phyloP scores from a whole-genome alignment of 495 filamentous ascomycete genomes.

The Xylaria longipes region DNA sequence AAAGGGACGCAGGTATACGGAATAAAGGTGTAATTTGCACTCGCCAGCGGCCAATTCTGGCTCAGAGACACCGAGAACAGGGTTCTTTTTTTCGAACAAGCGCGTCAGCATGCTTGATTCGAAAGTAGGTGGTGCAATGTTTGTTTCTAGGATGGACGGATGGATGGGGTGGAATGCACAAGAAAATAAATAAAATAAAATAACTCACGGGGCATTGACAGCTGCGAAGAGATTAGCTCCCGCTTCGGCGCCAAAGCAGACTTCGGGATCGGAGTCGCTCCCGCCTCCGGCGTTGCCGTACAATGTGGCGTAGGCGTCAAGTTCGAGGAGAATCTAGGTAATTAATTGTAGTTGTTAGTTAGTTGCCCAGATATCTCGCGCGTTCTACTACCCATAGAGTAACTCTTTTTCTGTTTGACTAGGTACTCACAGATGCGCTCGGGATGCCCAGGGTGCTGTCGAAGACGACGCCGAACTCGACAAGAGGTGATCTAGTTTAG shows the following conservation, averaged over 20 bases:
- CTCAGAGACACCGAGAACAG: constrained; percentile 12
- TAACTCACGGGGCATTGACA: constrained; percentile 13
- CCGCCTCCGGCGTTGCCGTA: constrained; percentile 12
- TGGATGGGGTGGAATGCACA: no score
- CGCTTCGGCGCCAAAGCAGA: constrained; percentile 9
- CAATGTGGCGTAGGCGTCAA: constrained; percentile 16
- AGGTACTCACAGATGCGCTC: not conserved
- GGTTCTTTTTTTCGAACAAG: constrained; percentile 14
- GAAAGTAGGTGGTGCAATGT: no score
- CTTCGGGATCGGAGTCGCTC: not conserved
- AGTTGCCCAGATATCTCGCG: no score
- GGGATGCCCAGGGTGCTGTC: not conserved
- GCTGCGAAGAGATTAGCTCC: constrained; percentile 11
- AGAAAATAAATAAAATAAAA: not conserved
- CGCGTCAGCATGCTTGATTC: no score
- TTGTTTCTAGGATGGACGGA: no score
- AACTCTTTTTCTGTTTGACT: not conserved
- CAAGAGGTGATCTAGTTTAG: not conserved
- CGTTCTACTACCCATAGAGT: no score
- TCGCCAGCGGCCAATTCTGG: constrained; percentile 11
- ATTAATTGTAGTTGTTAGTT: not conserved
- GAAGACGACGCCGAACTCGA: constrained; percentile 4
- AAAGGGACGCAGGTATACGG: not conserved
- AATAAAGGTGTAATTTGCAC: constrained; percentile 2
- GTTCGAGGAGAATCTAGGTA: constrained; percentile 1